Evolutionary conservation across 257 asterid species (phyloP), one percentile per base, ranked within the genome.

Genomic region (Solanum lycopersicoides): DNA sequence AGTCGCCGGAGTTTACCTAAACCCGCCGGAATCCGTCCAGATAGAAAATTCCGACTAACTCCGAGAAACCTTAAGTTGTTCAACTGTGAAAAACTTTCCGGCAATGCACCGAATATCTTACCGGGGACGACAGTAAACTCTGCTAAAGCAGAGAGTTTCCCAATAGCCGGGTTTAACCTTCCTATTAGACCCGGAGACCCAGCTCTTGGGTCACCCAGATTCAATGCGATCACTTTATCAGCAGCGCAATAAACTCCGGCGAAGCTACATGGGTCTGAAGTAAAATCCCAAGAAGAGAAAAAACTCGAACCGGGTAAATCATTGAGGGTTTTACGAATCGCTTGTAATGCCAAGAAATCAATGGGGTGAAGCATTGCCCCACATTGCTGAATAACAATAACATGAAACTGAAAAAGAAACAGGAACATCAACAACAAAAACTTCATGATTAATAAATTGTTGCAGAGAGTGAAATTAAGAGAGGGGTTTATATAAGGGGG

Each of bases 41-140:
- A 90, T 88, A 96, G 71, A 32, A 90, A 94, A 87, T 96, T 96
- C 59, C 97, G 93, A 89, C 98, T 95, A 34, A 94, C 73, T 0
- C 93, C 99, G 1, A 96, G 88, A 89, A 96, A 95, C 69, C 98
- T 91, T 23, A 96, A 84, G 73, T 82, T 90, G 65, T 87, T 90
- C 71, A 95, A 82, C 87, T 89, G 94, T 39, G 98, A 95, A 13
- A 96, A 30, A 1, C 94, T 89, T 50, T 86, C 93, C 42, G 99
- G 99, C 88, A 96, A 87, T 3, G 90, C 25, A 41, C 99, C 99
- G 50, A 90, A 87, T 15, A 97, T 84, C 93, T 95, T 89, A 13
- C 99, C 99, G 3, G 99, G 99, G 10, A 95, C 98, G 6, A 97
- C 65, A 11, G 98, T 95, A 12, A 97, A 89, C 89, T 97, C 99